These are phyloP conservation scores for Tarenaya hassleriana DNA, from an alignment of 345 rosid species.

Conservation along the genomic window DNA sequence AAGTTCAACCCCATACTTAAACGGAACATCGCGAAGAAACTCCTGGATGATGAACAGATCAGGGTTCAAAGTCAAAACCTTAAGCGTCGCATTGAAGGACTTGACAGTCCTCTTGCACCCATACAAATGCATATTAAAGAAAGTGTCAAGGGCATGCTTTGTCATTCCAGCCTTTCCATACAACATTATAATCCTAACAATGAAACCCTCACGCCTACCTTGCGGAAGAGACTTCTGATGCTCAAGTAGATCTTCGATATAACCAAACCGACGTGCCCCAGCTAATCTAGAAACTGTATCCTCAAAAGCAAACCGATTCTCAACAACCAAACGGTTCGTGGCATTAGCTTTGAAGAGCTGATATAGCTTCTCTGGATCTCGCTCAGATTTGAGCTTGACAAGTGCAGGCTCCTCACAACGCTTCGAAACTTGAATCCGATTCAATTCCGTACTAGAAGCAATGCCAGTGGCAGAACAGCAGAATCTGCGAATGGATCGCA, in stretches of 20 bases:
- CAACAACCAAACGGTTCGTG: conserved; percentile 49
- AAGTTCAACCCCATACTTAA: conserved; percentile 36
- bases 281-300: conserved; percentile 67
- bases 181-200: conserved; percentile 71
- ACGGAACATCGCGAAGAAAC: conserved; percentile 36
- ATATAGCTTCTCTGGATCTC: conserved; percentile 73
- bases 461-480: conserved; percentile 23
- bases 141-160: conserved; percentile 56
- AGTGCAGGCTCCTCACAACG: conserved; percentile 58
- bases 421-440: conserved; percentile 19
- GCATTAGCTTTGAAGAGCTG: conserved; percentile 64
- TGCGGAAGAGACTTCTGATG: conserved; percentile 76
- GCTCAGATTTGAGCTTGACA: conserved; percentile 60
- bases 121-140: conserved; percentile 48
- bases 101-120: conserved; percentile 63
- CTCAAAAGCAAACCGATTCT: conserved; percentile 64
- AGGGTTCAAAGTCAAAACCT: conserved; percentile 45
- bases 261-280: conserved; percentile 64
- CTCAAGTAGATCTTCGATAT: conserved; percentile 68
- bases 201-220: conserved; percentile 78
- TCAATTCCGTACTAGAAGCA: not conserved
- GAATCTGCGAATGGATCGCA: conserved; percentile 37
- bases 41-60: conserved; percentile 43
- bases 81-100: conserved; percentile 69
- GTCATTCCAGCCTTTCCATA: conserved; percentile 81